Base-by-base conservation (phyloP, 2,329 filamentous ascomycete genomes). In the Botryosphaeria dothidea region DNA sequence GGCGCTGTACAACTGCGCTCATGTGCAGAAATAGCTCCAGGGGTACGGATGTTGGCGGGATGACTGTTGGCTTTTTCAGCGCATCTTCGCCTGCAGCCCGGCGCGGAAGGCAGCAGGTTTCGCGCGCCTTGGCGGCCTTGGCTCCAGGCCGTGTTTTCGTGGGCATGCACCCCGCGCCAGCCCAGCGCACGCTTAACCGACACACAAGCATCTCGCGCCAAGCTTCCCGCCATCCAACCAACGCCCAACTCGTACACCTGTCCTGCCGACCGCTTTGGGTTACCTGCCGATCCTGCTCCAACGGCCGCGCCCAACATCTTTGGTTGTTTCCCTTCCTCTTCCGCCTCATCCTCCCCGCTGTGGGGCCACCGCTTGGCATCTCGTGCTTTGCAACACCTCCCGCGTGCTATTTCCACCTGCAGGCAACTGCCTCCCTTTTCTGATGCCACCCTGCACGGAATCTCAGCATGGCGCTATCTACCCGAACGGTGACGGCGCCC, bases 121-220 rank as follows among this genome's bases (percentile, higher is more conserved):
- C 38, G n/a, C 17, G 25, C n/a, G 25, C 5, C 56, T 60, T 60
- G 56, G 56, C 56, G 41, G 21, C 17, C 56, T 60, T 41, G 36
- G 36, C 36, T 41, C 36, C 15, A 17, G 36, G 36, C 36, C 36
- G 38, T 31, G 15, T 57, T 57, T 57, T 57, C 52, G 52, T 57
- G 38, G 19, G 7, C 34, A 19, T 43, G 54, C 36, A 43, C 54
- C 36, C 54, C 54, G 54, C 54, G 36, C 38, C 36, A 13, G 9
- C 13, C 49, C 25, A 45, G 23, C 23, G 54, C 31, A 36, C 43
- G 36, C 54, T 58, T 58, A 60, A 46, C 41, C 56, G 56, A 60
- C 38, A 60, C 56, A 46, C 56, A 60, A 60, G 56, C 56, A 45
- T 45, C 41, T 45, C n/a, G 25, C 7, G 56, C 56, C 56, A 60